A percentile compares a stretch with the other conserved stretches of the same genome.
These are phyloP conservation scores for Cercospora zeina DNA, from an alignment of 2,329 filamentous ascomycete species.

Conservation along the genomic window DNA sequence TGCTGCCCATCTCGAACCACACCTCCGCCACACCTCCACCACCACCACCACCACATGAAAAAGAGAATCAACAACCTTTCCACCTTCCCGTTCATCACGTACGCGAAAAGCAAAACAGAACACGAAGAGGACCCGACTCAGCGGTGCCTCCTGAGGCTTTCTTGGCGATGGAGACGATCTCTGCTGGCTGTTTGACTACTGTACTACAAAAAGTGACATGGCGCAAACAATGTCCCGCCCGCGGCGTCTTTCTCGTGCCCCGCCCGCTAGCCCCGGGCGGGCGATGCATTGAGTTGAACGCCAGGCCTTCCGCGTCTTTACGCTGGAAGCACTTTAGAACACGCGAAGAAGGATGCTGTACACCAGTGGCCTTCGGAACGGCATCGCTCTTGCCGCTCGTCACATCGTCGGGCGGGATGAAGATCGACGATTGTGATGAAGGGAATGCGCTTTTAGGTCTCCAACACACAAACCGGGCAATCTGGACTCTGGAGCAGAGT, in stretches of 20 bases:
- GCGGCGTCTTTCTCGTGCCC: background rate
- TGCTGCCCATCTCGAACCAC: background rate
- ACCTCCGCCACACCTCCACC: background rate
- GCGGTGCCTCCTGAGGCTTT: background rate
- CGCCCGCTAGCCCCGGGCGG: background rate
- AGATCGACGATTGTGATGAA: conserved; percentile 1
- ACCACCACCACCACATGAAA: background rate
- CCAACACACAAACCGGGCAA: background rate
- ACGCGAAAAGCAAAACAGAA: background rate
- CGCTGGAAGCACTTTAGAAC: conserved; percentile 1
- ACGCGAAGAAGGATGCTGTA: background rate
- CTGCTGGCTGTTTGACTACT: background rate
- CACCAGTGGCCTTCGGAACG: background rate
- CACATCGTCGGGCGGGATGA: background rate
- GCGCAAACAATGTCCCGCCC: background rate
- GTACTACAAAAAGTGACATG: background rate
- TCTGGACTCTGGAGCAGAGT: background rate
- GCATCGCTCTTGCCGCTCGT: background rate
- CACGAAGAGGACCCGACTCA: background rate
- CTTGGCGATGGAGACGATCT: conserved; percentile 1
- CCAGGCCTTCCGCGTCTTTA: too few relatives aligned
- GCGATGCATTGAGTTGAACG: background rate
- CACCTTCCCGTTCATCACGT: background rate
- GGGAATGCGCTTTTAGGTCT: background rate
- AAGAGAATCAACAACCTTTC: background rate